These are phyloP conservation scores for Geranomyces variabilis DNA, from an alignment of 192 early-diverging fungal species.

Conservation along the genomic window DNA sequence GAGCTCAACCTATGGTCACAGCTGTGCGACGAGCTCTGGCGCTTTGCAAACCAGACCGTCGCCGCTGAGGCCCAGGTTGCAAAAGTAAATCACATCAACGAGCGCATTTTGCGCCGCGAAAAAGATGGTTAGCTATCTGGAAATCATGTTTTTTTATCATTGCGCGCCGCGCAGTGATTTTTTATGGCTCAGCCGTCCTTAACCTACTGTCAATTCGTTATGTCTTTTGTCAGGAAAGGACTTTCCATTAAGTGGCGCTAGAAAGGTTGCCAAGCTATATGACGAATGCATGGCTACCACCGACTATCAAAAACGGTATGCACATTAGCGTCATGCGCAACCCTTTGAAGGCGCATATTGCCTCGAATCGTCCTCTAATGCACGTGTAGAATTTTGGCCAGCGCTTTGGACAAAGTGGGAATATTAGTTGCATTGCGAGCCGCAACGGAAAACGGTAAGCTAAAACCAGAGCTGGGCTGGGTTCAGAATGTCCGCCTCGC, in stretches of 20 bases:
- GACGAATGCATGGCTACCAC: neutral
- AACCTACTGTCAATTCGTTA: no score
- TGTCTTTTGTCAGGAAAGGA: slow-evolving; percentile 18
- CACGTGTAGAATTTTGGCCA: neutral
- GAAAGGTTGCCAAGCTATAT: slow-evolving; percentile 1
- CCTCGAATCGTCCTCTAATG: neutral
- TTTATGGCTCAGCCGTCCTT: neutral
- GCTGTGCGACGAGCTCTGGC: slow-evolving; percentile 25
- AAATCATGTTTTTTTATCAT: neutral
- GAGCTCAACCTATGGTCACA: slow-evolving; percentile 29
- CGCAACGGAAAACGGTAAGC: slow-evolving; percentile 32
- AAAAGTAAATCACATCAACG: slow-evolving; percentile 21
- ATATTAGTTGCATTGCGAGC: slow-evolving; percentile 24
- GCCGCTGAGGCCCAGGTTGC: slow-evolving; percentile 13
- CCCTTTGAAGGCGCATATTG: no score
- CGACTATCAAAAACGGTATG: neutral
- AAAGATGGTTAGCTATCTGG: slow-evolving; percentile 1
- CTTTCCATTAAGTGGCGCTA: neutral
- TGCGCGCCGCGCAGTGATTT: neutral
- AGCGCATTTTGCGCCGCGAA: neutral
- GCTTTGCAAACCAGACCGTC: neutral
- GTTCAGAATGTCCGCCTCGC: no score
- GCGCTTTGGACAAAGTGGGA: slow-evolving; percentile 9
- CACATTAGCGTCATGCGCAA: neutral
- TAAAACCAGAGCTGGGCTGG: no score